Base-by-base conservation (phyloP, 306 rosid genomes). In the Malus sylvestris region DNA sequence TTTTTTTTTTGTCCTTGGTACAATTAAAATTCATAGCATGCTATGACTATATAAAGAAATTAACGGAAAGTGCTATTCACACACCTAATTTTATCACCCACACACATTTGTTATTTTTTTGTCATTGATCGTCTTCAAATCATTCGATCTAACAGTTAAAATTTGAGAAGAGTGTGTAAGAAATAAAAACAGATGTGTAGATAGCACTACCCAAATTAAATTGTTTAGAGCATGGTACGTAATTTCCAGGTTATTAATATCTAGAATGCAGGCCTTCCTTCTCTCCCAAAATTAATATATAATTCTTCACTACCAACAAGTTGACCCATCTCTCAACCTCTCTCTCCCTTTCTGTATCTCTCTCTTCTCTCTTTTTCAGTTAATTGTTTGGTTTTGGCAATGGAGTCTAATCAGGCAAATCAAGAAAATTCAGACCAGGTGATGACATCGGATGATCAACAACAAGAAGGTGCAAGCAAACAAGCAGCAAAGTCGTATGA, bases 401-500 rank as follows among this genome's bases (percentile, higher is more conserved):
- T 74, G 78, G 78, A 74, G 22, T 74, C 70, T 51, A 72, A 81
- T 70, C 74, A 63, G n/a, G 44, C 42, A 81, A 12, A 0, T n/a
- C 72, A 67, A 57, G 55, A 77, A 68, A 84, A 84, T 23, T 6
- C 67, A 46, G 33, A 49, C 9, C 49, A 32, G 71, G 59, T n/a
- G 81, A 74, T 63, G 76, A 82, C 2, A 78, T 74, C 78, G 35
- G 78, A 82, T 40, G 77, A 78, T 12, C 78, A 75, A 7, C 57
- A 23, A 10, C 49, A 51, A 33, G 10, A 49, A 78, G 80, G 75
- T 73, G 70, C 80, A 46, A 71, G 63, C 69, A 42, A 73, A 11
- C 33, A 15, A 67, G 16, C 67, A 20, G 79, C 73, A 0, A 91
- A 82, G 66, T 89, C 91, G 20, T 93, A 93, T 4, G 96, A 89